A percentile compares a stretch with the other conserved stretches of the same genome.
Conservation (phyloP, 805 yeast genomes). For the Kodamaea sagamina region DNA sequence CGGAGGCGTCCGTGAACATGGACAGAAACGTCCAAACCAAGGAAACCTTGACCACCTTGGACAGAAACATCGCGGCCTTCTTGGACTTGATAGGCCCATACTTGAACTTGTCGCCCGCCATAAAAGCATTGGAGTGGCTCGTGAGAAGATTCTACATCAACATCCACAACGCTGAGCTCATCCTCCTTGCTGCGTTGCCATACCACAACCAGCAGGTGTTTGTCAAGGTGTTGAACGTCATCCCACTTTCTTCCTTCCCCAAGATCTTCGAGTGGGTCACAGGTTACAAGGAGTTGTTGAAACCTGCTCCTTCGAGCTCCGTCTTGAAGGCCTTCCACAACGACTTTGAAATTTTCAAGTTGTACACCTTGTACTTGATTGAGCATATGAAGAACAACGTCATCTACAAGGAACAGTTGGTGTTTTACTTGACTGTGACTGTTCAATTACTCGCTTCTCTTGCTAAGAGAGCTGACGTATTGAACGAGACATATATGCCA, state of each 20-base stretch:
- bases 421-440: slow-evolving; percentile 75
- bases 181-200: slow-evolving; percentile 76
- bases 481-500: slow-evolving; percentile 54
- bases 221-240: slow-evolving; percentile 69
- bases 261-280: slow-evolving; percentile 71
- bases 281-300: slow-evolving; percentile 64
- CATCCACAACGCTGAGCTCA: slow-evolving; percentile 70
- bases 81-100: slow-evolving; percentile 73
- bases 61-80: slow-evolving; percentile 73
- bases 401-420: slow-evolving; percentile 67
- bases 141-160: slow-evolving; percentile 88
- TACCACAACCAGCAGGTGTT: slow-evolving; percentile 75
- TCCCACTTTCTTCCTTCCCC: slow-evolving; percentile 65
- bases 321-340: slow-evolving; percentile 68
- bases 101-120: slow-evolving; percentile 71
- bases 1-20: slow-evolving; percentile 73
- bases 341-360: slow-evolving; percentile 65
- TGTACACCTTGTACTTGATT: slow-evolving; percentile 59
- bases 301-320: slow-evolving; percentile 66
- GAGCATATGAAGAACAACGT: slow-evolving; percentile 53
- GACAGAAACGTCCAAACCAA: slow-evolving; percentile 82
- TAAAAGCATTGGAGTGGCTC: slow-evolving; percentile 91
- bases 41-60: slow-evolving; percentile 74
- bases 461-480: slow-evolving; percentile 44
- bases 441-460: slow-evolving; percentile 69